Percentiles rank a stretch among this genome's conserved stretches.
Evolutionary conservation across 2,329 filamentous ascomycete species (phyloP).

Genomic region (Ceratocystis eucalypticola): DNA sequence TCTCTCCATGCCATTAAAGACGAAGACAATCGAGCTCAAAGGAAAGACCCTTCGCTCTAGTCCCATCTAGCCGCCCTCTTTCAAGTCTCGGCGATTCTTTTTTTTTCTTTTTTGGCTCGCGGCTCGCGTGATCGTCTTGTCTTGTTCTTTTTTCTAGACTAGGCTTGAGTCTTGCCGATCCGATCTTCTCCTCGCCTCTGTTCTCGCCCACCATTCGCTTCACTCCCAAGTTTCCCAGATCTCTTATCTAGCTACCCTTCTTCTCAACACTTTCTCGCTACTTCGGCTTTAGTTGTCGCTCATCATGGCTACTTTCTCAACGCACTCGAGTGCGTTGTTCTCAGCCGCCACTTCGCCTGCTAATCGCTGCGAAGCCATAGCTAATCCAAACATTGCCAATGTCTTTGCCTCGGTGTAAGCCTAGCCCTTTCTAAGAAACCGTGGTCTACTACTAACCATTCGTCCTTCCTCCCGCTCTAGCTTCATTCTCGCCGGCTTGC

Average conservation of each 20-base stretch:
- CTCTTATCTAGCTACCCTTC: not conserved
- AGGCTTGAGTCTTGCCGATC: not conserved
- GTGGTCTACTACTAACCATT: not conserved
- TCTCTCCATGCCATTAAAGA: not conserved
- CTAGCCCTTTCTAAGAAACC: not conserved
- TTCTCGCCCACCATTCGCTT: not conserved
- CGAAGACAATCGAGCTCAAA: not conserved
- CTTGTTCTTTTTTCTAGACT: too few relatives aligned
- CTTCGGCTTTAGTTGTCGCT: too few relatives aligned
- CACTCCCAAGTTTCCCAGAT: not conserved
- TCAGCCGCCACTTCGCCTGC: conserved; percentile 6
- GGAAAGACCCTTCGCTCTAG: not conserved
- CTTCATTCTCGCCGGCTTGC: conserved; percentile 72
- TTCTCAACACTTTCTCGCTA: not conserved
- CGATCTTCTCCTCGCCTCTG: not conserved
- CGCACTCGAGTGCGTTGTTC: conserved; percentile 15
- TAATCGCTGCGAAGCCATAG: conserved; percentile 20
- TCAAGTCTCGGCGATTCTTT: not conserved
- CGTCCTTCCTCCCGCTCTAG: conserved; percentile 25
- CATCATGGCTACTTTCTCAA: conserved; percentile 24
- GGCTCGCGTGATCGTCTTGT: not conserved
- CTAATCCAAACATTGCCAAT: conserved; percentile 19
- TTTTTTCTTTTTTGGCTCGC: not conserved
- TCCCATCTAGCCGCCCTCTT: not conserved
- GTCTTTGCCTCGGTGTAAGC: conserved; percentile 20